Evolutionary conservation across 306 rosid species (phyloP).

Genomic region (Betula pendula): DNA sequence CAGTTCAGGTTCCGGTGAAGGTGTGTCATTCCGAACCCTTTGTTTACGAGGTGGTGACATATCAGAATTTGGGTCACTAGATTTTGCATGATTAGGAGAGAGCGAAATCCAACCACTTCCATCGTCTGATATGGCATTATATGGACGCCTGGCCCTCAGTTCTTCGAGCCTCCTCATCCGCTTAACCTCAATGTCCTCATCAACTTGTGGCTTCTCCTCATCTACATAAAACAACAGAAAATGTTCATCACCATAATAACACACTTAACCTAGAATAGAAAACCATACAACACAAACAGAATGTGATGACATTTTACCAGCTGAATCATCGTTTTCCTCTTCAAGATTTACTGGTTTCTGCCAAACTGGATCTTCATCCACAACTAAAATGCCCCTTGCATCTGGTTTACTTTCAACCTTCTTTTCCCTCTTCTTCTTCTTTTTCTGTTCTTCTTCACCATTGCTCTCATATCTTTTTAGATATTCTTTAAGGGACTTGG

Average conservation of each 20-base stretch:
- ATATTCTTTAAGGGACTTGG: constrained; percentile 70
- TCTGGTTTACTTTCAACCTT: constrained; percentile 42
- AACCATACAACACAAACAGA: neutral
- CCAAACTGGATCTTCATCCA: constrained; percentile 90
- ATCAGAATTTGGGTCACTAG: constrained; percentile 36
- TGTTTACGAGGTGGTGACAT: constrained; percentile 67
- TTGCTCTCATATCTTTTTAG: constrained; percentile 65
- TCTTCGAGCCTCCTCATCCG: constrained; percentile 84
- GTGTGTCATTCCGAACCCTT: constrained; percentile 56
- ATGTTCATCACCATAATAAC: neutral
- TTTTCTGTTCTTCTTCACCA: constrained; percentile 50
- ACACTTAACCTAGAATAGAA: neutral
- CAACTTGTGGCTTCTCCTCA: constrained; percentile 67
- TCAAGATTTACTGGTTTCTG: constrained; percentile 67
- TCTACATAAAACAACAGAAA: constrained; percentile 36
- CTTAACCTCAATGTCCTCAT: constrained; percentile 88
- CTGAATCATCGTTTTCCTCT: constrained; percentile 56
- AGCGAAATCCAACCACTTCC: constrained; percentile 97
- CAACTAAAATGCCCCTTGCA: constrained; percentile 57
- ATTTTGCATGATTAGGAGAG: constrained; percentile 36
- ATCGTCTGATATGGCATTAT: constrained; percentile 75
- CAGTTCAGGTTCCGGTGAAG: constrained; percentile 51
- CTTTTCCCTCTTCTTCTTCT: constrained; percentile 46
- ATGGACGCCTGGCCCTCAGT: constrained; percentile 60
- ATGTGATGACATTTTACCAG: constrained; percentile 38